Conservation (phyloP, 768 basidiomycete genomes). For the Termitomyces sp. region DNA sequence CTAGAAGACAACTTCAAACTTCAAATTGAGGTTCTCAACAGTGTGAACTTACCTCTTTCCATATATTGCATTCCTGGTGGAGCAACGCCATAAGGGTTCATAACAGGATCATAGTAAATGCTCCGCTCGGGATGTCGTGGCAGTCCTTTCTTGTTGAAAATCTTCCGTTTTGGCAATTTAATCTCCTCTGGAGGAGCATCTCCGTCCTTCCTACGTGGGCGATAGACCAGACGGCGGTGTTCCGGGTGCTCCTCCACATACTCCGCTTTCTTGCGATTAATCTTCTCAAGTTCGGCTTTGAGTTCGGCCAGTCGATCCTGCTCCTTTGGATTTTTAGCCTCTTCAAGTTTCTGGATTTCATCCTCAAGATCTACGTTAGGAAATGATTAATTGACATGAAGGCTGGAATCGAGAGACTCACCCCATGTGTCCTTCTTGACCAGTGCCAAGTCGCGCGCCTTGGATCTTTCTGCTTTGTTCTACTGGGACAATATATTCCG, state of each 20-base stretch:
- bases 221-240: slow-evolving; percentile 80
- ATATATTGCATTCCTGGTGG: slow-evolving; percentile 97
- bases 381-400: not conserved
- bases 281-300: slow-evolving; percentile 72
- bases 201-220: slow-evolving; percentile 42
- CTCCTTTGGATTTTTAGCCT: slow-evolving; percentile 33
- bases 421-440: slow-evolving; percentile 94
- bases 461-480: slow-evolving; percentile 85
- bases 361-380: slow-evolving; percentile 64
- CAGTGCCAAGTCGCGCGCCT: slow-evolving; percentile 81
- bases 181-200: slow-evolving; percentile 35
- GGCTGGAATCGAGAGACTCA: slow-evolving; percentile 20
- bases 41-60: slow-evolving; percentile 68
- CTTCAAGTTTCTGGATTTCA: slow-evolving; percentile 68
- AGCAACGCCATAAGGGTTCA: slow-evolving; percentile 91
- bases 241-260: slow-evolving; percentile 94
- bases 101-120: slow-evolving; percentile 87
- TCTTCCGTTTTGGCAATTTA: slow-evolving; percentile 47
- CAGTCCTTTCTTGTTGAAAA: slow-evolving; percentile 80
- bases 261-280: slow-evolving; percentile 85
- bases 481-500: slow-evolving; percentile 43
- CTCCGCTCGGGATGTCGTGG: slow-evolving; percentile 89
- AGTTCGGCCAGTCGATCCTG: slow-evolving; percentile 69
- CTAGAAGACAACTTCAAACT: slow-evolving; percentile 27
- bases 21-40: not conserved